Evolutionary conservation across 208 protist genomes (phyloP).

Genomic region (Leishmania major): DNA sequence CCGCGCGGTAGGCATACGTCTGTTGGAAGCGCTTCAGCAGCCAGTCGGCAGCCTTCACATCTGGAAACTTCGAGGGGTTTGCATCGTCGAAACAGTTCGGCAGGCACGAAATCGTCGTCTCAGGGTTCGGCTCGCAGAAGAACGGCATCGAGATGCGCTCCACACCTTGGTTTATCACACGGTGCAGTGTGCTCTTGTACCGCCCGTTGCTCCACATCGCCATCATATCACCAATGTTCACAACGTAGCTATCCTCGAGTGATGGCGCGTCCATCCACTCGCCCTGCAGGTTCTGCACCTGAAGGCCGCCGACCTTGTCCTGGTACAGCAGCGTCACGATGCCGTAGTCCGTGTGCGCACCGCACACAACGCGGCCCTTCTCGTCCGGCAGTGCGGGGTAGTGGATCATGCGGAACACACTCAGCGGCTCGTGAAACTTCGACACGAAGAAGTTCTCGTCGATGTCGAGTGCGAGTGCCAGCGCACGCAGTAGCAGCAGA

Average conservation of each 20-base stretch:
- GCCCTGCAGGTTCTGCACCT: conserved; percentile 57
- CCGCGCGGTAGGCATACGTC: conserved; percentile 64
- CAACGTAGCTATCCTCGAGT: conserved; percentile 67
- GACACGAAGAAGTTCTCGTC: conserved; percentile 56
- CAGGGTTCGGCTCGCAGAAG: conserved; percentile 81
- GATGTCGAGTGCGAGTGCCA: conserved; percentile 63
- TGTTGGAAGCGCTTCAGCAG: conserved; percentile 71
- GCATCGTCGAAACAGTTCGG: conserved; percentile 58
- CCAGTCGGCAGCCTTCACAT: conserved; percentile 62
- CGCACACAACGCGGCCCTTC: conserved; percentile 54
- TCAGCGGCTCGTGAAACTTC: conserved; percentile 70
- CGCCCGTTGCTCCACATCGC: conserved; percentile 78
- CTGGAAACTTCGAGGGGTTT: conserved; percentile 65
- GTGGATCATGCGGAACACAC: conserved; percentile 79
- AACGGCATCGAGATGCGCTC: conserved; percentile 85
- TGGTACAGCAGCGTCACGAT: conserved; percentile 85
- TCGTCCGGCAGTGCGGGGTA: conserved; percentile 60
- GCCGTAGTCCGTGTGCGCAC: conserved; percentile 84
- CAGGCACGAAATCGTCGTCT: conserved; percentile 65
- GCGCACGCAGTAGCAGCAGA: conserved; percentile 54
- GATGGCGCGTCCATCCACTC: conserved; percentile 72
- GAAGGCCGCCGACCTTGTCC: conserved; percentile 53
- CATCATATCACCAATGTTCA: conserved; percentile 92
- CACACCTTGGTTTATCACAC: conserved; percentile 67
- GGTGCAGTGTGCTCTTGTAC: conserved; percentile 77